These are phyloP conservation scores for Aspergillus quadrilineatus DNA, from an alignment of 2,329 filamentous ascomycete genomes.

Conservation along the genomic window DNA sequence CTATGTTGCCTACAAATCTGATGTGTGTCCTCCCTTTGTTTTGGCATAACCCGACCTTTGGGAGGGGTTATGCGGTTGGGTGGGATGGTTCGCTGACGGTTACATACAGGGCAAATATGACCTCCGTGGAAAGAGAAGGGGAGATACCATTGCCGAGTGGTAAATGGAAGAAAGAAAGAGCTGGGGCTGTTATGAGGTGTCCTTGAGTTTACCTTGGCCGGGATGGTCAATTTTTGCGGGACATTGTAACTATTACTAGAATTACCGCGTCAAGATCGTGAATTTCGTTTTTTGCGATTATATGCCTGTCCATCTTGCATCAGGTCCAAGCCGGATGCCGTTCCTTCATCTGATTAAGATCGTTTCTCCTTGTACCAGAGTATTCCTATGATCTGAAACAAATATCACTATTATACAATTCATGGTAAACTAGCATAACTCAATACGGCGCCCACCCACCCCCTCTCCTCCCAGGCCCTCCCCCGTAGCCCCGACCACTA, in stretches of 20 bases:
- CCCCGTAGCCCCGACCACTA: constrained; percentile 29
- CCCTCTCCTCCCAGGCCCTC: constrained; percentile 41
- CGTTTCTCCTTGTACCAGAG: neutral
- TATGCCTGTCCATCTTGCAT: neutral
- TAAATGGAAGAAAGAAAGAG: constrained; percentile 38
- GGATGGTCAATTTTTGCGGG: constrained; percentile 13
- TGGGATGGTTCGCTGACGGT: constrained; percentile 13
- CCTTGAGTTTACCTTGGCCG: neutral
- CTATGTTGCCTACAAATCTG: constrained; percentile 73
- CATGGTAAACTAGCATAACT: neutral
- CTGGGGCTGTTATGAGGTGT: constrained; percentile 14
- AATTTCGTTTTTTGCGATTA: neutral
- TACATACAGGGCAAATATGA: constrained; percentile 74
- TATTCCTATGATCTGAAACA: constrained; percentile 3
- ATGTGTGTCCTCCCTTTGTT: constrained; percentile 67
- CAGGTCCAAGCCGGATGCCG: neutral
- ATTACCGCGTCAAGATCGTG: constrained; percentile 33
- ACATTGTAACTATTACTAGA: constrained; percentile 29
- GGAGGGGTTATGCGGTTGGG: neutral
- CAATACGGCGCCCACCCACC: constrained; percentile 41
- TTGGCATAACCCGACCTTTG: neutral
- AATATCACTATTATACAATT: constrained; percentile 4
- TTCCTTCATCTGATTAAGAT: neutral
- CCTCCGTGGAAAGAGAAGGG: constrained; percentile 81
- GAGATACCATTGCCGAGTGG: constrained; percentile 79